phyloP scores from a whole-genome alignment of 352 stramenopile genomes.

The Globisporangium lucens region DNA sequence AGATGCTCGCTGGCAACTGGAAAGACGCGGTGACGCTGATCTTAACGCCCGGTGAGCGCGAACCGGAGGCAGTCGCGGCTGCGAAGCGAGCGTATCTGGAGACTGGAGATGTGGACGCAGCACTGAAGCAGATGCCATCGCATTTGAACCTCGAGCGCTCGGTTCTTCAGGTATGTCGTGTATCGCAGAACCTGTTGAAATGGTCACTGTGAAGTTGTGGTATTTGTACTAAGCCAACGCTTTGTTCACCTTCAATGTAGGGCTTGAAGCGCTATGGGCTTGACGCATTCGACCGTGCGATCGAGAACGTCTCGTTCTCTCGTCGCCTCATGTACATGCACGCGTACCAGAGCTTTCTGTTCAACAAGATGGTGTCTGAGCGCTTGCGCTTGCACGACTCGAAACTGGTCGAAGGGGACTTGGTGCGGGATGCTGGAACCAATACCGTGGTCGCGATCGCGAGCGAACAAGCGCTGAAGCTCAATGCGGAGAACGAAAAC shows the following conservation, averaged over 20 bases:
- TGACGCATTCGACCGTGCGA: slow-evolving; percentile 48
- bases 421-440: slow-evolving; percentile 31
- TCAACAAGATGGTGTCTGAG: slow-evolving; percentile 60
- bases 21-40: slow-evolving; percentile 46
- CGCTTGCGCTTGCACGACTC: slow-evolving; percentile 37
- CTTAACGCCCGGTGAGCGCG: slow-evolving; percentile 33
- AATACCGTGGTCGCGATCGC: slow-evolving; percentile 31
- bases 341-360: slow-evolving; percentile 76
- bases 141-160: slow-evolving; percentile 49
- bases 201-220: neutral
- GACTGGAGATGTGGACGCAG: slow-evolving; percentile 42
- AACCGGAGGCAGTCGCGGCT: slow-evolving; percentile 27
- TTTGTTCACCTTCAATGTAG: slow-evolving; percentile 8
- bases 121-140: slow-evolving; percentile 50
- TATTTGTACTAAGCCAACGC: neutral
- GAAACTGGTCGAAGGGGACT: slow-evolving; percentile 52
- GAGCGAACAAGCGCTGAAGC: slow-evolving; percentile 28
- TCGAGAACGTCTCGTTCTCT: slow-evolving; percentile 49
- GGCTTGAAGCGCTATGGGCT: slow-evolving; percentile 59
- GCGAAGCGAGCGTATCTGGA: slow-evolving; percentile 53
- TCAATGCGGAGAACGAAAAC: slow-evolving; percentile 30
- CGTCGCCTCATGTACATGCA: slow-evolving; percentile 74
- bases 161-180: slow-evolving; percentile 40
- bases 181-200: neutral
- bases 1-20: slow-evolving; percentile 62